phyloP scores from a whole-genome alignment of 139 green algal species.

The Chlamydomonas asymmetrica region DNA sequence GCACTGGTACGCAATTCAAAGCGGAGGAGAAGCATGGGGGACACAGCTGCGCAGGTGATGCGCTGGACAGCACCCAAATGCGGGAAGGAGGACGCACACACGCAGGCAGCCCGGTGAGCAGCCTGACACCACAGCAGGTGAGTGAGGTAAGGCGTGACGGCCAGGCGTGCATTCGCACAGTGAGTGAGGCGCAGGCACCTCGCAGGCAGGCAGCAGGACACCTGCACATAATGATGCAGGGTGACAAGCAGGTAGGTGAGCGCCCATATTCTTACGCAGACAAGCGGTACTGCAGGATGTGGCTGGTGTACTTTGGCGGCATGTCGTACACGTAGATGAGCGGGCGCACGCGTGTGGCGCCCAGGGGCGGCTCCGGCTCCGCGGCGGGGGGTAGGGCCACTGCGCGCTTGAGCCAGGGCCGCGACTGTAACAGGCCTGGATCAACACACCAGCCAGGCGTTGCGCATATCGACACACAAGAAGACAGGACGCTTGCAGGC shows the following conservation, averaged over 20 bases:
- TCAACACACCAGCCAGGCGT: too few relatives aligned
- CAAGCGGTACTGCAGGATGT: conserved; percentile 19
- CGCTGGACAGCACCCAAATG: too few relatives aligned
- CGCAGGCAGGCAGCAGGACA: background rate
- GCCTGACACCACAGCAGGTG: background rate
- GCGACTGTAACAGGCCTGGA: background rate
- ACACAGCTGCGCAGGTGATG: too few relatives aligned
- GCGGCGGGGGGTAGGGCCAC: conserved; percentile 7
- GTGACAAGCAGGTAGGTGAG: background rate
- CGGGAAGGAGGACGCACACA: too few relatives aligned
- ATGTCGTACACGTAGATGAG: conserved; percentile 42
- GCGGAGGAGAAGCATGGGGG: too few relatives aligned
- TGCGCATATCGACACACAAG: too few relatives aligned
- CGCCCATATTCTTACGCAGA: conserved; percentile 1
- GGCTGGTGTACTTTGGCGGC: conserved; percentile 11
- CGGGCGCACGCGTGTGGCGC: conserved; percentile 5
- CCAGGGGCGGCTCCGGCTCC: conserved; percentile 6
- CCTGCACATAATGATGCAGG: background rate
- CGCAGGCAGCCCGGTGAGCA: background rate
- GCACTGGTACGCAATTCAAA: too few relatives aligned
- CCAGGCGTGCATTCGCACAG: too few relatives aligned
- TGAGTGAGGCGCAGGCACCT: background rate
- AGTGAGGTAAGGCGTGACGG: background rate
- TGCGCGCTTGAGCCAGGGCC: conserved; percentile 31
- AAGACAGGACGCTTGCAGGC: too few relatives aligned